Evolutionary conservation across 2,329 filamentous ascomycete genomes (phyloP), one percentile per base, ranked within the genome.

Genomic region (Diaporthe eres): DNA sequence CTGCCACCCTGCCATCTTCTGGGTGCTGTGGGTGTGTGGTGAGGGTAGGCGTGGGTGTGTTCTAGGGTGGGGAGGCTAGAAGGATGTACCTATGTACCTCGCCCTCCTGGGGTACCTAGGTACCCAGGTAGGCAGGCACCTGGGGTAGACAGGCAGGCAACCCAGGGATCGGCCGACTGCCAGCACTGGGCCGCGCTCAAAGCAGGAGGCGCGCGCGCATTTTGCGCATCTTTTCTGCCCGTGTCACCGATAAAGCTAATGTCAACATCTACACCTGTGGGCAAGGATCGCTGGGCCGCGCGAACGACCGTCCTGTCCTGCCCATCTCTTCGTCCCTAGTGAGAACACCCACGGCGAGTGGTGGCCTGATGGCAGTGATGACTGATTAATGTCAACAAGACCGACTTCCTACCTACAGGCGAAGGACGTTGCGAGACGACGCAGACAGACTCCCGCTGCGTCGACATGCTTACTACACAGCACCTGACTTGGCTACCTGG

Each of bases 181-280:
- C 51, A 57, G 53, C 39, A 65, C 53, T 70, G 53, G 73, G 28
- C 72, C 49, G 49, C 55, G 25, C 73, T 75, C 39, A 63, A 75
- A 72, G 57, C 39, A 75, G 74, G 49, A 72, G 74, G 57, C 74
- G 74, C 74, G 74, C 74, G 74, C 67, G n/a, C 72, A 39, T 47
- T 63, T 15, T 31, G 65, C 65, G n/a, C 49, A 55, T 70, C 34
- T 70, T 70, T 70, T 55, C 49, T 55, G 49, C 49, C 65, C 65
- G 65, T 70, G 65, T 55, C 49, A 70, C 65, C 65, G 65, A 70
- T 55, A 70, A 70, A 70, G 65, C 49, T 70, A 70, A 68, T 42
- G 49, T 70, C 65, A 55, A 70, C 65, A 70, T 53, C 47, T 53
- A 28, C 47, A 22, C 31, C 31, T 9, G 42, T 49, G 61, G 61